Conservation (phyloP, 176 grass and related monocot species). For the Aegilops sharonensis region DNA sequence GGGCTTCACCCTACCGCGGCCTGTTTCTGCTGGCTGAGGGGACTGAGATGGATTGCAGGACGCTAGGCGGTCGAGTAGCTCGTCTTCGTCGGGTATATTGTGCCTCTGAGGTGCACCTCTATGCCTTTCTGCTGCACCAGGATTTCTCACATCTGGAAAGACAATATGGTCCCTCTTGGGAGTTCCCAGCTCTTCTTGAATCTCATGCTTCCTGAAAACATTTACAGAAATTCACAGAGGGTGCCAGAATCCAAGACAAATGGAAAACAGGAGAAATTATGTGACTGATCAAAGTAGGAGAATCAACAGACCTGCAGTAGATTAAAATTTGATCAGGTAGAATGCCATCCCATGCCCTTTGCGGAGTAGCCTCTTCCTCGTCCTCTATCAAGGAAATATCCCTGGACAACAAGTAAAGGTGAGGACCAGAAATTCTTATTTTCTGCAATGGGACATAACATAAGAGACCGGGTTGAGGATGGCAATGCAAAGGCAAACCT, state of each 20-base stretch:
- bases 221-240: background rate
- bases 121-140: background rate
- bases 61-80: background rate
- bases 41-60: background rate
- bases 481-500: conserved; percentile 40
- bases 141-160: conserved; percentile 49
- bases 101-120: background rate
- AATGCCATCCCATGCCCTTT: conserved; percentile 72
- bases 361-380: background rate
- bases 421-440: background rate
- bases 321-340: conserved; percentile 61
- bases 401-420: conserved; percentile 29
- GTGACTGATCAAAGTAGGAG: background rate
- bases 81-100: background rate
- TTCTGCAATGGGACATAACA: background rate
- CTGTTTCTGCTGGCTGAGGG: background rate
- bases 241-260: background rate
- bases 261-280: background rate
- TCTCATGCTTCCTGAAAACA: conserved; percentile 68
- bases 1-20: background rate
- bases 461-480: background rate
- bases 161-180: conserved; percentile 49
- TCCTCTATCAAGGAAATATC: conserved; percentile 43
- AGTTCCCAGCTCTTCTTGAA: conserved; percentile 35
- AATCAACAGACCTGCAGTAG: conserved; percentile 68